Conservation (phyloP, 495 filamentous ascomycete genomes). For the Lichina pygmaea region DNA sequence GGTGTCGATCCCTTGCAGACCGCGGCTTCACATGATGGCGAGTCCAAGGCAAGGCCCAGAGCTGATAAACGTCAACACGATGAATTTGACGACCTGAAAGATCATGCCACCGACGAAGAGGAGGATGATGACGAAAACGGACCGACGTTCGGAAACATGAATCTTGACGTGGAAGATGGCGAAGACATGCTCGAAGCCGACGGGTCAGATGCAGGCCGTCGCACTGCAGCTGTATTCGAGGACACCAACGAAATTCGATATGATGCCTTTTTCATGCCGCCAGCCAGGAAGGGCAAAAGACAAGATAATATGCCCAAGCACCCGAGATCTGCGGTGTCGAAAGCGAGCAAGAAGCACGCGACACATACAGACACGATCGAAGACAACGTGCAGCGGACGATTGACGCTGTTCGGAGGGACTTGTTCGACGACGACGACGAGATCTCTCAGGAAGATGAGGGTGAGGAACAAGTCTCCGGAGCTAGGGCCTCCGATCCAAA, state of each 20-base stretch:
- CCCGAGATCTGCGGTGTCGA: constrained; percentile 2
- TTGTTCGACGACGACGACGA: constrained; percentile 51
- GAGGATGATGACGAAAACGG: constrained; percentile 22
- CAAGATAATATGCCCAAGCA: constrained; percentile 14
- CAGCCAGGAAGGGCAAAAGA: constrained; percentile 37
- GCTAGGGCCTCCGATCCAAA: not conserved
- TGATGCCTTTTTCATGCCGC: constrained; percentile 73
- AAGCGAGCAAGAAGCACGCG: constrained; percentile 1
- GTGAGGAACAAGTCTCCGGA: too few species aligned
- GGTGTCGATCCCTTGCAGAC: constrained; percentile 30
- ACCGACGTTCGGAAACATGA: constrained; percentile 46
- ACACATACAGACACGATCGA: constrained; percentile 8
- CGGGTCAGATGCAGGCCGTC: not conserved
- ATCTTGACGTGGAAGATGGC: constrained; percentile 25
- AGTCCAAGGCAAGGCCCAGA: not conserved
- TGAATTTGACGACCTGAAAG: not conserved
- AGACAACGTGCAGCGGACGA: constrained; percentile 44
- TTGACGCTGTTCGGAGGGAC: constrained; percentile 71
- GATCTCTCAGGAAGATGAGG: constrained; percentile 7
- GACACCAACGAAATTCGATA: constrained; percentile 76
- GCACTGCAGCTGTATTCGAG: constrained; percentile 12
- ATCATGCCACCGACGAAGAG: constrained; percentile 5
- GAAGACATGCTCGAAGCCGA: constrained; percentile 20
- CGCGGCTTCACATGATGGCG: not conserved
- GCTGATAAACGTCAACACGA: not conserved